Conservation (phyloP, 495 filamentous ascomycete species). For the Penicillium pancosmium region DNA sequence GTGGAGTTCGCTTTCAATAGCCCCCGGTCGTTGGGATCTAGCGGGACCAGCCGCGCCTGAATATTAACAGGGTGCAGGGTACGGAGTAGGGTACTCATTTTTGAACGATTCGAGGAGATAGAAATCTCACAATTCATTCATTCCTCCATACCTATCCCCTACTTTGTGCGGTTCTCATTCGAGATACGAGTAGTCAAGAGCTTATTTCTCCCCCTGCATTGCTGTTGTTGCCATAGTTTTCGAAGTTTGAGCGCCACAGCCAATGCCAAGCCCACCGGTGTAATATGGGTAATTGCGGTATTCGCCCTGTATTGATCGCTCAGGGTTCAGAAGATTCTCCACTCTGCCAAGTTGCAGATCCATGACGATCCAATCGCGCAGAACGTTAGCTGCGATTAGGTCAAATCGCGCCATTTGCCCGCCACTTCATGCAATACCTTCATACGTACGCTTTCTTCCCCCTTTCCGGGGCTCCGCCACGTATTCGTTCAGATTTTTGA, state of each 20-base stretch:
- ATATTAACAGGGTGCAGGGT: not conserved
- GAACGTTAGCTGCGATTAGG: conserved; percentile 2
- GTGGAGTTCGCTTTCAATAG: conserved; percentile 1
- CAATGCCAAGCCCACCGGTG: not conserved
- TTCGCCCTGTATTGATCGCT: not conserved
- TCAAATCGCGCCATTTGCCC: conserved; percentile 15
- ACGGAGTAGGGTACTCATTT: not conserved
- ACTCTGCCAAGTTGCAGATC: conserved; percentile 8
- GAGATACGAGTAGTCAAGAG: not conserved
- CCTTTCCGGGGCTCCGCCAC: not conserved
- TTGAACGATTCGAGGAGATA: not conserved
- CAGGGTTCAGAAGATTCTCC: conserved; percentile 11
- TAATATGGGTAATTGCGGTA: not conserved
- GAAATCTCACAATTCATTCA: too few relatives aligned
- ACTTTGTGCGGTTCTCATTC: not conserved
- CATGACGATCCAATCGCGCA: conserved; percentile 14
- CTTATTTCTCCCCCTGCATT: not conserved
- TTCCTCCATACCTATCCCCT: too few relatives aligned
- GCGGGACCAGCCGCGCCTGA: not conserved
- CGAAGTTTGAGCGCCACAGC: not conserved
- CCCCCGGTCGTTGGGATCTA: not conserved
- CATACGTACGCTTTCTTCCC: not conserved
- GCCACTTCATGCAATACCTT: conserved; percentile 7
- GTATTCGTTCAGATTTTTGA: conserved; percentile 1
- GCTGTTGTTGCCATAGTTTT: not conserved